Conservation (phyloP, 1,284 basidiomycete species). For the Porodaedalea pini region DNA sequence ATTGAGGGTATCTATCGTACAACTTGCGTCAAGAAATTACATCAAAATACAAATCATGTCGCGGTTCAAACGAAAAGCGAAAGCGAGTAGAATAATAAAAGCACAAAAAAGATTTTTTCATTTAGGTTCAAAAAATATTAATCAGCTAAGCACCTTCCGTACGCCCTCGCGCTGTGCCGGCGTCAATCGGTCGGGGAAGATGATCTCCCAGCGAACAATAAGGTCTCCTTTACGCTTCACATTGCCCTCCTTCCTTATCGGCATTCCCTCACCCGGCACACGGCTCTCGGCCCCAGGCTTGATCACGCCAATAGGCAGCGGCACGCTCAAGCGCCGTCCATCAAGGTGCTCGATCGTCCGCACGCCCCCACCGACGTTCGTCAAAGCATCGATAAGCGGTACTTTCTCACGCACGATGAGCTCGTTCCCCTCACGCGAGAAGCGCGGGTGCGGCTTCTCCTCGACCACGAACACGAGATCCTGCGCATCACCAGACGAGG, state of each 20-base stretch:
- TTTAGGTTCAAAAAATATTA: neutral
- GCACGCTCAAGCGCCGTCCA: constrained; percentile 69
- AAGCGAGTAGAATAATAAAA: neutral
- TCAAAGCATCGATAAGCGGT: constrained; percentile 82
- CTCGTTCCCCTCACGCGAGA: constrained; percentile 80
- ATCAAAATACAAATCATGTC: neutral
- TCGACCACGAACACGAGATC: constrained; percentile 90
- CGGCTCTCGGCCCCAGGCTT: constrained; percentile 76
- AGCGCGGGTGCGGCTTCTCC: constrained; percentile 80
- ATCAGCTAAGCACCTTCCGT: constrained; percentile 59
- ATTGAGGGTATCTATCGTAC: constrained; percentile 4
- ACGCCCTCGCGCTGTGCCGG: constrained; percentile 76
- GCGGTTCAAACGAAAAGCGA: neutral
- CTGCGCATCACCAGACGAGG: constrained; percentile 64
- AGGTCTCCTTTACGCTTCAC: constrained; percentile 79
- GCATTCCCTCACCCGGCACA: constrained; percentile 84
- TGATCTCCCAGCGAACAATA: constrained; percentile 78
- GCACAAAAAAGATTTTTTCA: neutral
- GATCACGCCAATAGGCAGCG: constrained; percentile 67
- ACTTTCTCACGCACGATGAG: constrained; percentile 59
- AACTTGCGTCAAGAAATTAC: neutral
- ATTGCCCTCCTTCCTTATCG: constrained; percentile 76
- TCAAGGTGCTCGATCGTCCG: constrained; percentile 71
- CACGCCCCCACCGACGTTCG: constrained; percentile 44
- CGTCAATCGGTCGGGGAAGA: constrained; percentile 78